Conservation (phyloP, 495 filamentous ascomycete species). For the Penicillium soppii region DNA sequence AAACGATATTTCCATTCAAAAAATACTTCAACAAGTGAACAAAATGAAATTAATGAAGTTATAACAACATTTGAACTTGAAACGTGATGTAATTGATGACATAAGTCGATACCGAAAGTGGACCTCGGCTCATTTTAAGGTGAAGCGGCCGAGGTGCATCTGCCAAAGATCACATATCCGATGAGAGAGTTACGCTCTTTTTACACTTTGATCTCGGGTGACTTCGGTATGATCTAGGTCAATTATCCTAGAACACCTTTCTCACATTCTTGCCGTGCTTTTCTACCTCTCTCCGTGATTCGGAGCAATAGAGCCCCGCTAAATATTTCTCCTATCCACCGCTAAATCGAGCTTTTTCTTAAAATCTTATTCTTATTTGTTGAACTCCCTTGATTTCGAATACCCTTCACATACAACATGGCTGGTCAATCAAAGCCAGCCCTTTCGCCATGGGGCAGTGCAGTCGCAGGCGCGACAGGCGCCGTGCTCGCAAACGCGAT, state of each 20-base stretch:
- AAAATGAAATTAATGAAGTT: background rate
- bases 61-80: background rate
- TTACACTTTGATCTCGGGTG: constrained; percentile 2
- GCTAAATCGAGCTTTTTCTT: constrained; percentile 9
- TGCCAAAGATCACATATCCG: constrained; percentile 1
- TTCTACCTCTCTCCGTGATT: background rate
- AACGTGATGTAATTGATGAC: constrained; percentile 3
- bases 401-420: constrained; percentile 49
- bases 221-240: constrained; percentile 3
- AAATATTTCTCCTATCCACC: constrained; percentile 21
- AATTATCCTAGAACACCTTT: background rate
- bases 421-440: constrained; percentile 75
- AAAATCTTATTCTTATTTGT: constrained; percentile 3
- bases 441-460: constrained; percentile 90
- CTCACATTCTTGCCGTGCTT: background rate
- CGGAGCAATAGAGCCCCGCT: constrained; percentile 16
- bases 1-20: no score
- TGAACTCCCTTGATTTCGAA: constrained; percentile 3
- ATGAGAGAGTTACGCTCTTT: background rate
- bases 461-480: constrained; percentile 88
- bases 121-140: constrained; percentile 41
- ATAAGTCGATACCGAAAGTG: constrained; percentile 17
- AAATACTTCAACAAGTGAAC: background rate
- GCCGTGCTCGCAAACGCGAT: constrained; percentile 93
- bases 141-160: constrained; percentile 36